Percentiles rank a stretch among this genome's conserved stretches.
Evolutionary conservation across 2,329 filamentous ascomycete species (phyloP).

Genomic region (Aspergillus sp.): DNA sequence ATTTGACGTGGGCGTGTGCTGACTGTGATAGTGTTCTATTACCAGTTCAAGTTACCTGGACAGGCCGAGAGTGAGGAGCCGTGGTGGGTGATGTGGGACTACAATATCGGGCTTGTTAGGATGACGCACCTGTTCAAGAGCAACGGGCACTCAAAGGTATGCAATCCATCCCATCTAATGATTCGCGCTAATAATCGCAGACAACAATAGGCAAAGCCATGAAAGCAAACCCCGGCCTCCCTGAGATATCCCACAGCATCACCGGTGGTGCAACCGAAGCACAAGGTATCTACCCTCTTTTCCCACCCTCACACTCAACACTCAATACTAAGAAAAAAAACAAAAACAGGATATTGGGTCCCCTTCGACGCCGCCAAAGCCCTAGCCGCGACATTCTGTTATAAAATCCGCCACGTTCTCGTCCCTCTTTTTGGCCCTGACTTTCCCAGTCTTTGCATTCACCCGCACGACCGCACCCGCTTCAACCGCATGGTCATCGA

Average conservation of each 20-base stretch:
- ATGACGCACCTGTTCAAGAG: slow-evolving; percentile 95
- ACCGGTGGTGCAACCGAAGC: slow-evolving; percentile 85
- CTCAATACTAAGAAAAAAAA: neutral
- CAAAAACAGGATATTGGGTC: slow-evolving; percentile 80
- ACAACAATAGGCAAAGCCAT: slow-evolving; percentile 83
- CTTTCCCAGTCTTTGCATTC: slow-evolving; percentile 68
- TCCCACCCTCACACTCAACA: neutral
- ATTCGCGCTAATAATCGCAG: slow-evolving; percentile 41
- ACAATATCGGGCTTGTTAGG: slow-evolving; percentile 85
- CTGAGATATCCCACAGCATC: slow-evolving; percentile 87
- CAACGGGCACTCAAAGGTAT: slow-evolving; percentile 77
- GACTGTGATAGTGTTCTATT: slow-evolving; percentile 44
- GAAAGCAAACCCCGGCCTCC: slow-evolving; percentile 68
- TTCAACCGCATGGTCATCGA: slow-evolving; percentile 64
- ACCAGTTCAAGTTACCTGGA: slow-evolving; percentile 66
- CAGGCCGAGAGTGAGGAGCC: slow-evolving; percentile 44
- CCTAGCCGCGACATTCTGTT: slow-evolving; percentile 84
- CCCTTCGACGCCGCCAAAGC: slow-evolving; percentile 80
- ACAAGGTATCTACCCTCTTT: slow-evolving; percentile 57
- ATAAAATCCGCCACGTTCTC: slow-evolving; percentile 71
- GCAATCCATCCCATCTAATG: slow-evolving; percentile 11
- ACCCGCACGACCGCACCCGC: slow-evolving; percentile 51
- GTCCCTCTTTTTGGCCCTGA: slow-evolving; percentile 83
- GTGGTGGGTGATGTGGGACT: slow-evolving; percentile 79
- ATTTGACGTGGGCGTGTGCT: too few relatives aligned